Base-by-base conservation (phyloP, 2,329 filamentous ascomycete species). In the Epichloe sp. region DNA sequence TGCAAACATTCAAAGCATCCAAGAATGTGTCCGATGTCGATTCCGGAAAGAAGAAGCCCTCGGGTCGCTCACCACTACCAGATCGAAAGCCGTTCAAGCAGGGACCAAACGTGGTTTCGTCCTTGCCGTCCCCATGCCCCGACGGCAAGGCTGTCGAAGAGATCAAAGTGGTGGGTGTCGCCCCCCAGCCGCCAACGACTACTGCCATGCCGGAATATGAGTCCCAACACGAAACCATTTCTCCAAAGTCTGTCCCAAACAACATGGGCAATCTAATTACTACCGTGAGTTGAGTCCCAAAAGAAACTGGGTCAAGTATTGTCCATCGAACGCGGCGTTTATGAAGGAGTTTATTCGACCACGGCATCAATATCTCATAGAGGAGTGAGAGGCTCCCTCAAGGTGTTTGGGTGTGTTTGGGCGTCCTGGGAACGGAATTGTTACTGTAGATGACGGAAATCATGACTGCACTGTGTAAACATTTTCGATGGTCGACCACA, bases 1-100 rank as follows among this genome's bases (percentile, higher is more conserved):
- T 71, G 50, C 66, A 71, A 47, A 56, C 65, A 1, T 76, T 75
- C 62, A 75, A 71, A 57, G 57, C 70, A 4, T 70, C 68, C 53
- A 73, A 75, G 57, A 68, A 60, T 45, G 50, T 56, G 19, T 58
- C 60, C 44, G 62, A 59, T 46, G 47, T 44, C 44, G 53, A 56
- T 3, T 50, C 55, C n/a, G 55, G 47, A 14, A 61, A 59, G 15
- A 61, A 59, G 44, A 62, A 59, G 34, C 38, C 53, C 12, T 52
- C 48, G 48, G 42, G n/a, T 34, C 47, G 49, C 17, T 52, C 49
- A 34, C 46, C 52, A 12, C 50, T 52, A 5, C 49, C 54, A 41
- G 50, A 51, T 43, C 17, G 43, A 11, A 31, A 34, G n/a, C 43
- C 44, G n/a, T 10, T 31, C 40, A 52, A 47, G 12, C 23, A 48